Conservation (phyloP, 2,329 filamentous ascomycete species). For the Meredithiella fracta region DNA sequence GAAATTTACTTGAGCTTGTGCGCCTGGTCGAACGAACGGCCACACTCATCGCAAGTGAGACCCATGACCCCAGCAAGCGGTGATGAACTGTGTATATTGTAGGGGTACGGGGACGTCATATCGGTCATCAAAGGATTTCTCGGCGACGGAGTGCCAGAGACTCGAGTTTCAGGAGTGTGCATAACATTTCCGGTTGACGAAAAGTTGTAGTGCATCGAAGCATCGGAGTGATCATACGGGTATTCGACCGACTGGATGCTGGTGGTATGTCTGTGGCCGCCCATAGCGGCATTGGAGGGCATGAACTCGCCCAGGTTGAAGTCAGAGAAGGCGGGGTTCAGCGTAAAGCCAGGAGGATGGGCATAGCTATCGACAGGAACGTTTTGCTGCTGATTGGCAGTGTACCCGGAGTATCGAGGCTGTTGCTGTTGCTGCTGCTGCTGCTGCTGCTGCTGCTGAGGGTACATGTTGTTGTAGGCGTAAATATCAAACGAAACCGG, state of each 20-base stretch:
- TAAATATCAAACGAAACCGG: slow-evolving; percentile 3
- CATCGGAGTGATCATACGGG: slow-evolving; percentile 22
- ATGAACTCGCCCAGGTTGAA: slow-evolving; percentile 14
- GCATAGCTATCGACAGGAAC: neutral
- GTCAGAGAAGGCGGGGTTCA: too few relatives aligned
- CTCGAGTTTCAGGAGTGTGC: slow-evolving; percentile 31
- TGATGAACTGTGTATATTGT: neutral
- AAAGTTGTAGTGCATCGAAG: slow-evolving; percentile 27
- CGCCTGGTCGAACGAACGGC: slow-evolving; percentile 36
- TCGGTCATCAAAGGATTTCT: slow-evolving; percentile 23
- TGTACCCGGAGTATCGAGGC: slow-evolving; percentile 4
- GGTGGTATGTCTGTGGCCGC: slow-evolving; percentile 9
- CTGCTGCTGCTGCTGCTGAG: slow-evolving; percentile 1
- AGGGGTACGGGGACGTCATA: slow-evolving; percentile 22
- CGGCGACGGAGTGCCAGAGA: slow-evolving; percentile 27
- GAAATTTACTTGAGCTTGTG: slow-evolving; percentile 40
- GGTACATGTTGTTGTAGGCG: slow-evolving; percentile 4
- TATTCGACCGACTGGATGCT: slow-evolving; percentile 14
- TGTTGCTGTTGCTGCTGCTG: slow-evolving; percentile 5
- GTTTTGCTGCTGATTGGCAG: neutral
- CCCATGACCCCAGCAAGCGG: slow-evolving; percentile 13
- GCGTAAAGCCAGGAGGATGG: neutral
- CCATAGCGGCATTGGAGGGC: neutral
- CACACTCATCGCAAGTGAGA: slow-evolving; percentile 27
- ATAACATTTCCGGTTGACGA: slow-evolving; percentile 26